Percentiles rank a stretch among this genome's conserved stretches.
Evolutionary conservation across 768 basidiomycete species (phyloP).

Genomic region (Hericium rajendrae): DNA sequence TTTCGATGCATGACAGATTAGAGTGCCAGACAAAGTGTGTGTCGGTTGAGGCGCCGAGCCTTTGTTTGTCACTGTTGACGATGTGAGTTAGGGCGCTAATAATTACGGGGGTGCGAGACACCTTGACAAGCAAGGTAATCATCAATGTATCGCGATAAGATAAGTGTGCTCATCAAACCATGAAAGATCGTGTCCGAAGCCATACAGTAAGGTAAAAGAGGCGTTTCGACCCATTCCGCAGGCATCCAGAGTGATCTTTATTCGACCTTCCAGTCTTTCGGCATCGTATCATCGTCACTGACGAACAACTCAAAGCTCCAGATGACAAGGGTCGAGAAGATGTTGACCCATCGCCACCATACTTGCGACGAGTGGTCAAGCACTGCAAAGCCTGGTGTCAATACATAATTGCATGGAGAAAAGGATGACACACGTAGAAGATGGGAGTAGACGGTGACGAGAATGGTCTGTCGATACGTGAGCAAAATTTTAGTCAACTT

Average conservation of each 20-base stretch:
- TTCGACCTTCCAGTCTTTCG: constrained; percentile 71
- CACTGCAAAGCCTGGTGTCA: constrained; percentile 32
- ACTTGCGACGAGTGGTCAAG: constrained; percentile 85
- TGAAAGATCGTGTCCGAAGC: no score
- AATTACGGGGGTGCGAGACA: no score
- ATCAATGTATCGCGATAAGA: neutral
- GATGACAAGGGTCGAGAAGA: constrained; percentile 75
- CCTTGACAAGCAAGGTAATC: no score
- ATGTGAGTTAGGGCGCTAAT: no score
- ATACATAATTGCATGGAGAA: neutral
- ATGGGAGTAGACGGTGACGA: constrained; percentile 83
- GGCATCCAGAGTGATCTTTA: neutral
- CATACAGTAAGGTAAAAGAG: no score
- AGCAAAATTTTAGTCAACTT: constrained; percentile 63
- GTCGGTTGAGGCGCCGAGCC: no score
- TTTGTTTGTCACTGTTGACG: no score
- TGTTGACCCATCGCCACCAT: constrained; percentile 91
- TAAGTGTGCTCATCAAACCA: neutral
- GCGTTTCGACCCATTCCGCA: no score
- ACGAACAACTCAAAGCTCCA: constrained; percentile 81
- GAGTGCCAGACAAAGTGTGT: no score
- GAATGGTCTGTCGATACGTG: constrained; percentile 77
- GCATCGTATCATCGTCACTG: constrained; percentile 52
- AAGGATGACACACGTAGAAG: constrained; percentile 51
- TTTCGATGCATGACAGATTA: no score